These are phyloP conservation scores for Globisporangium acanthophoron DNA, from an alignment of 352 stramenopile genomes.

Conservation along the genomic window DNA sequence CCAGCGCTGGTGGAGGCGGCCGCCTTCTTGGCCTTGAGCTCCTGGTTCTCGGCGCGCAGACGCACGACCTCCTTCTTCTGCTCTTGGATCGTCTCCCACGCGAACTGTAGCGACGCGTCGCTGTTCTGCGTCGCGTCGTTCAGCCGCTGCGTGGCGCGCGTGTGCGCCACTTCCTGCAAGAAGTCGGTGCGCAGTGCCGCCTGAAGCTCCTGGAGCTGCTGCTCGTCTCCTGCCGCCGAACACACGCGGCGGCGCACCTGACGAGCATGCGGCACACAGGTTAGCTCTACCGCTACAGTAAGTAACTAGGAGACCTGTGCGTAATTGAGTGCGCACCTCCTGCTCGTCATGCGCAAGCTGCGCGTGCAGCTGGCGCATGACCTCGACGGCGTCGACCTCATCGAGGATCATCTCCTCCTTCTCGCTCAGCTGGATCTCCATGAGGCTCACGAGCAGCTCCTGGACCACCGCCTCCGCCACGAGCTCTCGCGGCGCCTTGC, in stretches of 20 bases:
- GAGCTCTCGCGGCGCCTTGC: slow-evolving; percentile 23
- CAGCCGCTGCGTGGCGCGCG: slow-evolving; percentile 10
- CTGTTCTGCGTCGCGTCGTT: slow-evolving; percentile 26
- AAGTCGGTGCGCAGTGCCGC: slow-evolving; percentile 44
- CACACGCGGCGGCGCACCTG: slow-evolving; percentile 38
- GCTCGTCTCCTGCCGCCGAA: slow-evolving; percentile 38
- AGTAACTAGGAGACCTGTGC: neutral
- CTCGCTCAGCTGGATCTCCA: slow-evolving; percentile 46
- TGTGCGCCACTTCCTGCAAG: slow-evolving; percentile 34
- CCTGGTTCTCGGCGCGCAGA: slow-evolving; percentile 47
- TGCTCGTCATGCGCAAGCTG: slow-evolving; percentile 46
- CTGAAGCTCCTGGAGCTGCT: slow-evolving; percentile 51
- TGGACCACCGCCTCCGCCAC: slow-evolving; percentile 66
- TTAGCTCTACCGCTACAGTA: neutral
- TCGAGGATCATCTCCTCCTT: slow-evolving; percentile 50
- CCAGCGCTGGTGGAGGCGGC: slow-evolving; percentile 4
- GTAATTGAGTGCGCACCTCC: slow-evolving; percentile 13
- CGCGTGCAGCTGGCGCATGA: slow-evolving; percentile 38
- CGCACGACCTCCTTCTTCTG: slow-evolving; percentile 67
- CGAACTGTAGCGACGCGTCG: slow-evolving; percentile 67
- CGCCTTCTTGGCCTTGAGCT: slow-evolving; percentile 18
- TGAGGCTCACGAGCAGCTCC: slow-evolving; percentile 52
- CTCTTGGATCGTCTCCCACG: slow-evolving; percentile 69
- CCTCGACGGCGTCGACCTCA: slow-evolving; percentile 51
- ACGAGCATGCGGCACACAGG: neutral